These are phyloP conservation scores for Phlegmacium glaucopus DNA, from an alignment of 768 basidiomycete genomes.

Conservation along the genomic window DNA sequence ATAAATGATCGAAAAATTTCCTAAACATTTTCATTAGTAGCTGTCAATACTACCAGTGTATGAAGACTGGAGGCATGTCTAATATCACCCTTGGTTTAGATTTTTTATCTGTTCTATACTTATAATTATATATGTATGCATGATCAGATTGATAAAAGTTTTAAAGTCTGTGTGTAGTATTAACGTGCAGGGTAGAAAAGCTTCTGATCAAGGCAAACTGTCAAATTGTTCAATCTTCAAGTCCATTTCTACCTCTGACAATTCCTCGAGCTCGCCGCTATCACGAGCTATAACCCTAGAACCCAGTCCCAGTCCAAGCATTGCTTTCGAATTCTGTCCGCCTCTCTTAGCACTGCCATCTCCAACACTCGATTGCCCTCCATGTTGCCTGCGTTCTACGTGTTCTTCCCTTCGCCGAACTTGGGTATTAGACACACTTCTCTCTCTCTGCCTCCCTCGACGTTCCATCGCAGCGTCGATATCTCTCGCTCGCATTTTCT, in stretches of 20 bases:
- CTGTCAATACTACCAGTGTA: no score
- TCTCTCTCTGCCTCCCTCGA: slow-evolving; percentile 25
- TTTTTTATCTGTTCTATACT: no score
- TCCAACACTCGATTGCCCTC: background rate
- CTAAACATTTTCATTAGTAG: no score
- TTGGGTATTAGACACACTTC: slow-evolving; percentile 7
- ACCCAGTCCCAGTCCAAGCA: background rate
- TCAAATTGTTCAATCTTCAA: slow-evolving; percentile 2
- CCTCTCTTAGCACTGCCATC: background rate
- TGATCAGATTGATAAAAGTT: no score
- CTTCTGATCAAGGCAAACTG: background rate
- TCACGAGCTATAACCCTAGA: background rate
- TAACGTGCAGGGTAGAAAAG: background rate
- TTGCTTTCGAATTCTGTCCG: background rate
- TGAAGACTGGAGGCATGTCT: no score
- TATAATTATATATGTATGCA: no score
- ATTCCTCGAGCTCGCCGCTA: background rate
- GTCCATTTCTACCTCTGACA: slow-evolving; percentile 5
- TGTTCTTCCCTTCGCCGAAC: slow-evolving; percentile 11
- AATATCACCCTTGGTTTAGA: no score
- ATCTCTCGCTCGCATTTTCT: slow-evolving; percentile 7
- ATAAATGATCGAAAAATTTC: no score
- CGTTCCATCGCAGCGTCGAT: slow-evolving; percentile 19
- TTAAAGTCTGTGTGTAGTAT: no score
- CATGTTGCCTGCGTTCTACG: background rate